These are phyloP conservation scores for Skeletonema costatum DNA, from an alignment of 108 stramenopile genomes.

Conservation along the genomic window DNA sequence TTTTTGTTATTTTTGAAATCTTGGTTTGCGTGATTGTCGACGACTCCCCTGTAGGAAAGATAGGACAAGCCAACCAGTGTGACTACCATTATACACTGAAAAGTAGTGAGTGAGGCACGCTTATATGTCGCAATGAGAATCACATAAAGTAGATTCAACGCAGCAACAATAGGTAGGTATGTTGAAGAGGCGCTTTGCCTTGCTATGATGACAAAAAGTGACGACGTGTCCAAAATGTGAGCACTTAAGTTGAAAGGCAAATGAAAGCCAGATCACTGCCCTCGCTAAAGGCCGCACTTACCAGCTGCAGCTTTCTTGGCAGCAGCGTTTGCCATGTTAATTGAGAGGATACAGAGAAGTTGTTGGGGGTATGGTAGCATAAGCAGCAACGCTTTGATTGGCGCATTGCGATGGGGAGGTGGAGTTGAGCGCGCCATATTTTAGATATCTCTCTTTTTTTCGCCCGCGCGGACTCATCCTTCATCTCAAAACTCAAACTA, in stretches of 20 bases:
- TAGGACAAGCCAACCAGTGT: slow-evolving; percentile 36
- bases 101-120: slow-evolving; percentile 12
- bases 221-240: background rate
- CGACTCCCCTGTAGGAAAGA: slow-evolving; percentile 55
- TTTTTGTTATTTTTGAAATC: slow-evolving; percentile 20
- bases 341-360: background rate
- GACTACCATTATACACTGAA: slow-evolving; percentile 26
- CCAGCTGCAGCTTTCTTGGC: slow-evolving; percentile 66
- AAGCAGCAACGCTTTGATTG: too few relatives aligned
- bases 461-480: too few relatives aligned
- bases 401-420: too few relatives aligned
- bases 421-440: too few relatives aligned
- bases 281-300: slow-evolving; percentile 2
- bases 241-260: background rate
- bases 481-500: too few relatives aligned
- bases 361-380: background rate
- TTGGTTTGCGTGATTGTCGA: slow-evolving; percentile 45
- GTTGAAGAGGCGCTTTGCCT: slow-evolving; percentile 45
- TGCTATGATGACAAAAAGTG: slow-evolving; percentile 20
- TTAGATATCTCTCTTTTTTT: too few relatives aligned
- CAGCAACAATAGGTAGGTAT: slow-evolving; percentile 54
- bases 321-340: slow-evolving; percentile 64
- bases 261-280: background rate
- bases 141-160: slow-evolving; percentile 47
- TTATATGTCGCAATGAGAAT: slow-evolving; percentile 32